Conservation (phyloP, 2,329 filamentous ascomycete genomes). For the Ceratocystis destructans region DNA sequence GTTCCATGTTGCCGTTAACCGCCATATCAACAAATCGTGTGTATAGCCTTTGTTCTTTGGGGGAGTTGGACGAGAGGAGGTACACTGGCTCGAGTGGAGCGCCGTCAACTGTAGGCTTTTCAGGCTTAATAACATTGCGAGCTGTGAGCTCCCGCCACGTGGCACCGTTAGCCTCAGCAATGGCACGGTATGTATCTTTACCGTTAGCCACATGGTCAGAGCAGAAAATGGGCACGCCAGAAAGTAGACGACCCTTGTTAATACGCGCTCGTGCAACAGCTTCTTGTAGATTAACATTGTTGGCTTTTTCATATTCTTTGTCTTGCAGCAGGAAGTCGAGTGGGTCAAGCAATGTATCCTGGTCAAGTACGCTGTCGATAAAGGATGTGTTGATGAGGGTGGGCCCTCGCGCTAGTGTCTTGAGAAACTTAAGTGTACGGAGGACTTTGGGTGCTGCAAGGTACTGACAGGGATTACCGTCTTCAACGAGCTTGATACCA, state of each 20-base stretch:
- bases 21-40: slow-evolving; percentile 68
- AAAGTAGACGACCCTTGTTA: slow-evolving; percentile 64
- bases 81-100: slow-evolving; percentile 61
- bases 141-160: slow-evolving; percentile 67
- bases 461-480: slow-evolving; percentile 65
- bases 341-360: slow-evolving; percentile 49
- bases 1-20: slow-evolving; percentile 60
- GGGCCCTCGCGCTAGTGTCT: slow-evolving; percentile 68
- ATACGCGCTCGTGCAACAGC: slow-evolving; percentile 56
- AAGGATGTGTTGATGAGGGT: slow-evolving; percentile 64
- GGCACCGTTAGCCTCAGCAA: slow-evolving; percentile 80
- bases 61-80: slow-evolving; percentile 55
- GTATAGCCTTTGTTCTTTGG: slow-evolving; percentile 64
- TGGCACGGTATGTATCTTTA: slow-evolving; percentile 68
- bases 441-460: slow-evolving; percentile 77
- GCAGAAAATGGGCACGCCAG: slow-evolving; percentile 69
- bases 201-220: slow-evolving; percentile 68
- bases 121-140: slow-evolving; percentile 52
- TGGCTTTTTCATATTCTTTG: slow-evolving; percentile 55
- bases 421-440: slow-evolving; percentile 86
- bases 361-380: slow-evolving; percentile 61
- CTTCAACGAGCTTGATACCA: slow-evolving; percentile 66
- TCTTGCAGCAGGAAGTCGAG: slow-evolving; percentile 58
- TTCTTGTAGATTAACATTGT: slow-evolving; percentile 54
- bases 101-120: slow-evolving; percentile 40